Base-by-base conservation (phyloP, 2,329 filamentous ascomycete species). In the Epicoccum nigrum region DNA sequence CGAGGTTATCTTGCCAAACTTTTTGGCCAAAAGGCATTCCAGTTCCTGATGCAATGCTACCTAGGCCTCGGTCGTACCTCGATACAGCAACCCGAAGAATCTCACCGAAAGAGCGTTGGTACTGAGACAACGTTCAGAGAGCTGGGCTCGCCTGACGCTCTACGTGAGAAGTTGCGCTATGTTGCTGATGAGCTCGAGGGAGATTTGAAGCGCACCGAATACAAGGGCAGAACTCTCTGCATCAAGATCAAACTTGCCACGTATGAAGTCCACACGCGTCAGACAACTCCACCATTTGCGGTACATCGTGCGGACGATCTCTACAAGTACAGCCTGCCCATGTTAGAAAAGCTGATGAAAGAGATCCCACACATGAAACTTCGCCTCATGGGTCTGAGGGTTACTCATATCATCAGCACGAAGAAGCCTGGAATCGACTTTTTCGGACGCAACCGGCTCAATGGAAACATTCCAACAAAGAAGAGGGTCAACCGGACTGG, bases 171-270 rank as follows among this genome's bases (percentile, higher is more conserved):
- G 69, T 81, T 99, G 5, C 82, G 85, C n/a, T 82, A 81, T 69
- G 92, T 87, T 1, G 91, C 94, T 0, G 86, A 92, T 56, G 92
- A 96, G 58, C 78, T 99, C 4, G 92, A 96, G 68, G 88, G 89
- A 59, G 93, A 97, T 64, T 80, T 97, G 76, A 81, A 82, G 51
- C 83, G 85, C 20, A 90, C 90, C 1, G 84, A 90, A 58, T 90
- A 90, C 74, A 96, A 93, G 72, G 93, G 93, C 0, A 84, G 91
- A n/a, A 97, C 93, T 0, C 76, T 99, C 1, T 90, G 91, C 17
- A 77, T 99, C 28, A 99, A 99, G 72, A 82, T 97, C 58, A 99
- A 99, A 70, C 77, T 97, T 7, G 90, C 97, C 70, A 96, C 92
- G 0, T 99, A 93, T 64, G 92, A 97, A 71, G 89, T 97, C 16